phyloP scores from a whole-genome alignment of 805 yeast species.

The Metahyphopichia silvanorum region DNA sequence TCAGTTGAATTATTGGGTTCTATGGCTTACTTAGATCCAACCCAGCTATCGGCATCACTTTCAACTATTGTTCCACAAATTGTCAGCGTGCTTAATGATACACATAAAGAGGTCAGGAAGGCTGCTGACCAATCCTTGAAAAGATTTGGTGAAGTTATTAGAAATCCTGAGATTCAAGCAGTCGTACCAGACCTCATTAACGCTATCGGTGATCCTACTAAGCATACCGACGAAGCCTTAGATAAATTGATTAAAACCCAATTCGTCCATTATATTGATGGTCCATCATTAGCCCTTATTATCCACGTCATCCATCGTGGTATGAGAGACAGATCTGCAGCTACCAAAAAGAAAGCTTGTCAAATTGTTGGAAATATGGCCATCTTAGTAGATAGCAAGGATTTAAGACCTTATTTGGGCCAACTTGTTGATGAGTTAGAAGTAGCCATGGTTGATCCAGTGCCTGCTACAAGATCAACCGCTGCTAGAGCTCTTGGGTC shows the following conservation, averaged over 20 bases:
- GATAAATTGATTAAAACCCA: slow-evolving; percentile 85
- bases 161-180: slow-evolving; percentile 95
- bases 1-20: slow-evolving; percentile 94
- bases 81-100: slow-evolving; percentile 89
- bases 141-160: slow-evolving; percentile 92
- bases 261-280: slow-evolving; percentile 96
- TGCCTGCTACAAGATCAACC: slow-evolving; percentile 93
- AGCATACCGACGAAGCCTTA: slow-evolving; percentile 80
- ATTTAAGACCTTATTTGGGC: slow-evolving; percentile 78
- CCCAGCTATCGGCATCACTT: slow-evolving; percentile 85
- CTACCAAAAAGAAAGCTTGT: slow-evolving; percentile 88
- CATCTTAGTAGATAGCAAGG: slow-evolving; percentile 84
- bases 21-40: slow-evolving; percentile 96
- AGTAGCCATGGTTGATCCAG: slow-evolving; percentile 97
- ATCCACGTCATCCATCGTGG: slow-evolving; percentile 95
- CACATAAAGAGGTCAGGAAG: slow-evolving; percentile 94
- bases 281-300: slow-evolving; percentile 93
- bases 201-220: slow-evolving; percentile 96
- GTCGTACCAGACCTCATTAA: slow-evolving; percentile 81
- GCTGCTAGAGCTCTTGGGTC: slow-evolving; percentile 98
- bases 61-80: slow-evolving; percentile 93
- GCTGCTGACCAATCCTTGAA: slow-evolving; percentile 89
- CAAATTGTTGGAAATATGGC: slow-evolving; percentile 99
- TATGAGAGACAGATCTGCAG: slow-evolving; percentile 90
- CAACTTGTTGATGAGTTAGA: slow-evolving; percentile 80